phyloP scores from a whole-genome alignment of 2,329 filamentous ascomycete genomes.

The Penicillium digitatum region DNA sequence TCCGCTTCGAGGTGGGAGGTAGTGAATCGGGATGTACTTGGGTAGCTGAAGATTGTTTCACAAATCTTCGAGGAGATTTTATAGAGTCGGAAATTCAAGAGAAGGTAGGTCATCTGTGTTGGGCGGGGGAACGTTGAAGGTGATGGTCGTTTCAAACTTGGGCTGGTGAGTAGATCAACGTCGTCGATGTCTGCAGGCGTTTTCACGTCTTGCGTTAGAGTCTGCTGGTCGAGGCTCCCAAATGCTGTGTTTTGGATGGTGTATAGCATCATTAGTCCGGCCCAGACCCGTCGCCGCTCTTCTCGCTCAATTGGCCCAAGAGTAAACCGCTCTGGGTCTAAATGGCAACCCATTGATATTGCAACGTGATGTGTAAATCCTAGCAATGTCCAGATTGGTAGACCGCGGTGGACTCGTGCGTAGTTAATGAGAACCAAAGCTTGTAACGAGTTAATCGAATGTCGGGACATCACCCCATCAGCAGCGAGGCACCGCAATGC shows the following conservation, averaged over 20 bases:
- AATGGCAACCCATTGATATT: slow-evolving; percentile 42
- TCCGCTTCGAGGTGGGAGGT: slow-evolving; percentile 29
- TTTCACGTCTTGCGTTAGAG: slow-evolving; percentile 29
- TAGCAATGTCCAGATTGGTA: slow-evolving; percentile 39
- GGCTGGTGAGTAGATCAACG: slow-evolving; percentile 30
- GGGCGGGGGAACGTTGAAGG: slow-evolving; percentile 25
- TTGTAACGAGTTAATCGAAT: slow-evolving; percentile 41
- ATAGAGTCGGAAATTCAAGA: slow-evolving; percentile 38
- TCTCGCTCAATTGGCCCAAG: slow-evolving; percentile 38
- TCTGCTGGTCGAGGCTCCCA: slow-evolving; percentile 33
- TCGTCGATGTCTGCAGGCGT: slow-evolving; percentile 39
- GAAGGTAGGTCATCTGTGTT: slow-evolving; percentile 43
- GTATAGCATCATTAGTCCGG: slow-evolving; percentile 41
- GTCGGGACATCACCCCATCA: slow-evolving; percentile 38
- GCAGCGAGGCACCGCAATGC: slow-evolving; percentile 40
- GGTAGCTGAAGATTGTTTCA: slow-evolving; percentile 31
- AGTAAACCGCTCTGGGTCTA: slow-evolving; percentile 38
- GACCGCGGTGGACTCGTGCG: slow-evolving; percentile 35
- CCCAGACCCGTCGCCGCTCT: slow-evolving; percentile 40
- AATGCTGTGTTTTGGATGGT: slow-evolving; percentile 38
- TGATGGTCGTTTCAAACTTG: slow-evolving; percentile 7
- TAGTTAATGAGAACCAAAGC: slow-evolving; percentile 41
- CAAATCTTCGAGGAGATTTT: slow-evolving; percentile 37
- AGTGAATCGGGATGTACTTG: slow-evolving; percentile 20
- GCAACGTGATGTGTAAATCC: slow-evolving; percentile 41